Conservation (phyloP, 495 filamentous ascomycete genomes). For the Letharia lupina region DNA sequence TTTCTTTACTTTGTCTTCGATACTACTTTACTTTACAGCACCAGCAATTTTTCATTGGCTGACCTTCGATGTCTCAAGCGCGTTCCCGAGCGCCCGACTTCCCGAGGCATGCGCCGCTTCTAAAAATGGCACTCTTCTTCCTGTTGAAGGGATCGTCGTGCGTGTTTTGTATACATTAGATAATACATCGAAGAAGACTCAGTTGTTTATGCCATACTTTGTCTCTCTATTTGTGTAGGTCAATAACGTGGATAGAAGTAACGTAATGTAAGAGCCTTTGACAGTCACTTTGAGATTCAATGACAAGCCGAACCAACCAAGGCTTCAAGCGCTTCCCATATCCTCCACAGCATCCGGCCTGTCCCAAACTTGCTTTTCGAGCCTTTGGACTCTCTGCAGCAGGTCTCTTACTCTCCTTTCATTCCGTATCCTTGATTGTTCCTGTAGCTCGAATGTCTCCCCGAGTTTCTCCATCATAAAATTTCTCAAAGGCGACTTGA, state of each 20-base stretch:
- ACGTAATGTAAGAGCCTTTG: background rate
- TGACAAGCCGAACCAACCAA: background rate
- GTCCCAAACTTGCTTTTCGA: constrained; percentile 75
- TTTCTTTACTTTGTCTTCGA: too few relatives aligned
- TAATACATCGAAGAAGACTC: too few relatives aligned
- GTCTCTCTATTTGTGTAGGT: background rate
- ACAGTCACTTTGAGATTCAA: background rate
- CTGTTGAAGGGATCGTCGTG: too few relatives aligned
- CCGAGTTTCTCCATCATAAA: constrained; percentile 63
- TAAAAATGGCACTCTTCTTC: too few relatives aligned
- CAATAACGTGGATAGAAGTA: background rate
- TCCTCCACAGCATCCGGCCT: constrained; percentile 61
- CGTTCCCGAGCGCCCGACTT: too few relatives aligned
- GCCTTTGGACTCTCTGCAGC: constrained; percentile 42
- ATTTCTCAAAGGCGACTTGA: constrained; percentile 45
- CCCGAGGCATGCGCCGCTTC: too few relatives aligned
- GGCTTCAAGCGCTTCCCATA: constrained; percentile 35
- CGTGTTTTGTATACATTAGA: too few relatives aligned
- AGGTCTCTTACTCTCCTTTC: constrained; percentile 46
- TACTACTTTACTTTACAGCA: too few relatives aligned
- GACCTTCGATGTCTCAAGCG: too few relatives aligned
- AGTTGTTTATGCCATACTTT: too few relatives aligned
- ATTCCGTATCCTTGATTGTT: constrained; percentile 45
- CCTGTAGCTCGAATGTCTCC: constrained; percentile 58
- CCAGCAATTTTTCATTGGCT: too few relatives aligned